Conservation (phyloP, 345 rosid genomes). For the Citrus medica region DNA sequence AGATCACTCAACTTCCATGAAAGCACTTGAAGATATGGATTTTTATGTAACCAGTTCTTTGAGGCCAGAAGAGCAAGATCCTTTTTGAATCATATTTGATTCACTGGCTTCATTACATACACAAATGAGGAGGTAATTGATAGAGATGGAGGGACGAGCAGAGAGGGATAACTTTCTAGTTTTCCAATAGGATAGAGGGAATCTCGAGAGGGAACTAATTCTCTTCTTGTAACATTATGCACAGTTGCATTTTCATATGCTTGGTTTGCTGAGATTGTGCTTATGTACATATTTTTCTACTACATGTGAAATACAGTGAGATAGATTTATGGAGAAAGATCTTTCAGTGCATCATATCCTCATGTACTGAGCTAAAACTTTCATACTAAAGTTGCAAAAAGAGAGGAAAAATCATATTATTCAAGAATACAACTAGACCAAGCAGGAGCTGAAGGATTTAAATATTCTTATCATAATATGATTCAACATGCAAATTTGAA, state of each 20-base stretch:
- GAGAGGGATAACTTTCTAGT: background rate
- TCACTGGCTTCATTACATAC: background rate
- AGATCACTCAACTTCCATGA: slow-evolving; percentile 77
- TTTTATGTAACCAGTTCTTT: background rate
- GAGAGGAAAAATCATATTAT: too few species aligned
- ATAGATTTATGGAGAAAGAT: slow-evolving; percentile 15
- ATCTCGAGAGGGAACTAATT: slow-evolving; percentile 16
- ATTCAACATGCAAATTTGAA: background rate
- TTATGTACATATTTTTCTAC: slow-evolving; percentile 21
- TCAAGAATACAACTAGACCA: background rate
- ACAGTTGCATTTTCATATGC: slow-evolving; percentile 13
- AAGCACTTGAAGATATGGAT: slow-evolving; percentile 26
- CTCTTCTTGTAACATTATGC: slow-evolving; percentile 18
- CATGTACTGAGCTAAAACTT: background rate
- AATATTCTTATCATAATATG: background rate
- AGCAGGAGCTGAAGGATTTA: background rate
- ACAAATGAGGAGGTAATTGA: slow-evolving; percentile 8
- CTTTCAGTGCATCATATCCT: background rate
- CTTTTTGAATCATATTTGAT: slow-evolving; percentile 9
- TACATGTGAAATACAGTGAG: slow-evolving; percentile 22
- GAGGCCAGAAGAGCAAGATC: slow-evolving; percentile 4
- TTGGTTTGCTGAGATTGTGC: slow-evolving; percentile 18
- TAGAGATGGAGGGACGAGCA: background rate
- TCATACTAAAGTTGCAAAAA: background rate
- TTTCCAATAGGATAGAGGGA: background rate